Conservation (phyloP, 108 stramenopile genomes). For the Asterionellopsis glacialis region DNA sequence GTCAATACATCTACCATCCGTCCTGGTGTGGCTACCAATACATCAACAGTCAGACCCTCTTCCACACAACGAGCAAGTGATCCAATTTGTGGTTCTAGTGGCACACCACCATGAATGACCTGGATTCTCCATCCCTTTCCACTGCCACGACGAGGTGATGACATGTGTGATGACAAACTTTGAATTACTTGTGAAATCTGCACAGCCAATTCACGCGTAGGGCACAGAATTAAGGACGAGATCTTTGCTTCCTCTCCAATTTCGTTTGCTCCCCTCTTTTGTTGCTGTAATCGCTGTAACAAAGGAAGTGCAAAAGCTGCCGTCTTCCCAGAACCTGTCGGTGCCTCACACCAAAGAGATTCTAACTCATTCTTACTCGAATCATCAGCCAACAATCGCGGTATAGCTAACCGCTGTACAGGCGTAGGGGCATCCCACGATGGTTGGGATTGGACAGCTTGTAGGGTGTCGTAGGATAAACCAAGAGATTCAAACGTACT, state of each 20-base stretch:
- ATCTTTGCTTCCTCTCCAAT: slow-evolving; percentile 24
- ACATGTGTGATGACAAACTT: slow-evolving; percentile 31
- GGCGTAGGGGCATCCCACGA: slow-evolving; percentile 62
- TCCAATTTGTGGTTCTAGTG: slow-evolving; percentile 48
- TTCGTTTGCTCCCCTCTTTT: slow-evolving; percentile 10
- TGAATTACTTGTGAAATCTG: slow-evolving; percentile 71
- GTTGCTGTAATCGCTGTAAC: slow-evolving; percentile 36
- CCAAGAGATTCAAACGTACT: slow-evolving; percentile 31
- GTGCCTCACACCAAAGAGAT: slow-evolving; percentile 67
- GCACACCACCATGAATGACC: slow-evolving; percentile 60
- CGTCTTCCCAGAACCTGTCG: slow-evolving; percentile 88
- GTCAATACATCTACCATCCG: slow-evolving; percentile 88
- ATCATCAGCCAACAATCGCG: slow-evolving; percentile 41
- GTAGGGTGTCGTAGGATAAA: slow-evolving; percentile 15
- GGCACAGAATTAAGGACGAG: slow-evolving; percentile 76
- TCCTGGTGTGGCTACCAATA: slow-evolving; percentile 96
- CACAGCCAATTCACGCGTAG: slow-evolving; percentile 90
- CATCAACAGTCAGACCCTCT: slow-evolving; percentile 44
- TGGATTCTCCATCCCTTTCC: slow-evolving; percentile 11
- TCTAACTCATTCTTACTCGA: neutral
- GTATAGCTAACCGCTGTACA: slow-evolving; percentile 64
- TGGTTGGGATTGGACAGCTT: slow-evolving; percentile 24
- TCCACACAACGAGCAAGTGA: slow-evolving; percentile 36
- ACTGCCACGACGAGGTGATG: slow-evolving; percentile 20
- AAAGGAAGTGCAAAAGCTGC: slow-evolving; percentile 88